phyloP scores from a whole-genome alignment of 768 basidiomycete genomes.

The Xerocomellus chrysenteron region DNA sequence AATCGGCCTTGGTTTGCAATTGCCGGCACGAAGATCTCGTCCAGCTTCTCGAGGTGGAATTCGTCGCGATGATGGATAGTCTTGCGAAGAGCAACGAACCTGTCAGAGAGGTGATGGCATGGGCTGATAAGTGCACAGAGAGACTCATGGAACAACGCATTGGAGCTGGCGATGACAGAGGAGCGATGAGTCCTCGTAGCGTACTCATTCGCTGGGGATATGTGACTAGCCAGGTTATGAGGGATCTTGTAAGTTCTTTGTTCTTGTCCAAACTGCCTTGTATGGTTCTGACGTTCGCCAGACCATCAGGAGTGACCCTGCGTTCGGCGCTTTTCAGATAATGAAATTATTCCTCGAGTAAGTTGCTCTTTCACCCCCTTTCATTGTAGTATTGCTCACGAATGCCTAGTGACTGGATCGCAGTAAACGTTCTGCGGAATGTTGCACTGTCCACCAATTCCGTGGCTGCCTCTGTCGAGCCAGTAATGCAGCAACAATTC shows the following conservation, averaged over 20 bases:
- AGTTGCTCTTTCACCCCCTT: constrained; percentile 30
- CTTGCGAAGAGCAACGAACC: constrained; percentile 73
- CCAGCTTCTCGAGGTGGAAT: constrained; percentile 82
- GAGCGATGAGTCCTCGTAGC: constrained; percentile 83
- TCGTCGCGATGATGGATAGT: constrained; percentile 71
- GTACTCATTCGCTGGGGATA: constrained; percentile 90
- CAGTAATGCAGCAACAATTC: constrained; percentile 88
- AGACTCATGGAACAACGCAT: constrained; percentile 72
- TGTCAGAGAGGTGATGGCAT: constrained; percentile 83
- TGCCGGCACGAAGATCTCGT: constrained; percentile 88
- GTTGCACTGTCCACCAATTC: constrained; percentile 90
- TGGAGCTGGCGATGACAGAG: constrained; percentile 64
- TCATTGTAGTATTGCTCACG: constrained; percentile 18
- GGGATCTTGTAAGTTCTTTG: constrained; percentile 67
- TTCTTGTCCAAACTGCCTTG: neutral
- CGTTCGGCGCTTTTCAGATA: constrained; percentile 91
- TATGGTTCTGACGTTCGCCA: constrained; percentile 29
- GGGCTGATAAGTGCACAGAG: constrained; percentile 91
- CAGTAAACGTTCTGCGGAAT: constrained; percentile 81
- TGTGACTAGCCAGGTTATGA: constrained; percentile 90
- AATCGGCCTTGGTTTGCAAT: constrained; percentile 91
- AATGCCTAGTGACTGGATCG: constrained; percentile 80
- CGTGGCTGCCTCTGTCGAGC: constrained; percentile 88
- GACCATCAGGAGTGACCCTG: constrained; percentile 91
- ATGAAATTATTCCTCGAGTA: constrained; percentile 89